Base-by-base conservation (phyloP, 2,329 filamentous ascomycete genomes). In the Sodiomyces alkalinus region DNA sequence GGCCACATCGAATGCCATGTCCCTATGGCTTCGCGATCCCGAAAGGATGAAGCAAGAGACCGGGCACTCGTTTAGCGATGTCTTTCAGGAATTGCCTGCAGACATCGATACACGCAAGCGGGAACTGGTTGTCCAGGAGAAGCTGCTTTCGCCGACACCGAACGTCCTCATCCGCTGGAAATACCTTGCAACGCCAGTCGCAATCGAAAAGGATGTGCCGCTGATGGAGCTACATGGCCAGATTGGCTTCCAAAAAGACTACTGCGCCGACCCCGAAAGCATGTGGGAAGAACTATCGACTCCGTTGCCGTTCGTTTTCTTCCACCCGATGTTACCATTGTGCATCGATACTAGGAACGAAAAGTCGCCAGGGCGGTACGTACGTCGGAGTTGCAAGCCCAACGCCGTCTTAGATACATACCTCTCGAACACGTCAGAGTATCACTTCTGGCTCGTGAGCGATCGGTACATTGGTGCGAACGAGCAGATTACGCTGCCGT, bases 371-470 rank as follows among this genome's bases (percentile, higher is more conserved):
- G 74, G 90, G 32, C 80, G 90, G 24, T 94, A 90, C 47, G 74
- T 92, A n/a, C 74, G 90, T 32, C 73, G 87, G 39, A 96, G 90
- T 43, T 98, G 90, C 56, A 74, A 71, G 35, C 82, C 90, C 2
- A 98, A 96, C 45, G 73, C 90, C n/a, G 67, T 70, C 18, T 62
- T 96, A 42, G 86, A 90, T 47, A 92, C 86, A 0, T 80, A 85
- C 39, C 69, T 94, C 26, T 81, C 81, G 2, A 75, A 74, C 26
- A 66, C 68, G 4, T 75, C 74, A 1, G 77, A 87, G 39, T 92
- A 87, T 45, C 82, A 90, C 46, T 93, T 96, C 50, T 94, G 87
- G 69, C 76, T 94, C 37, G 73, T 93, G 33, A 85, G 83, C 41
- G 81, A 81, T 41, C 69, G 79, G 29, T 65, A 76, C 20, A 85